These are phyloP conservation scores for Pyrrhoderma lamaoense DNA, from an alignment of 1,284 basidiomycete species.

Conservation along the genomic window DNA sequence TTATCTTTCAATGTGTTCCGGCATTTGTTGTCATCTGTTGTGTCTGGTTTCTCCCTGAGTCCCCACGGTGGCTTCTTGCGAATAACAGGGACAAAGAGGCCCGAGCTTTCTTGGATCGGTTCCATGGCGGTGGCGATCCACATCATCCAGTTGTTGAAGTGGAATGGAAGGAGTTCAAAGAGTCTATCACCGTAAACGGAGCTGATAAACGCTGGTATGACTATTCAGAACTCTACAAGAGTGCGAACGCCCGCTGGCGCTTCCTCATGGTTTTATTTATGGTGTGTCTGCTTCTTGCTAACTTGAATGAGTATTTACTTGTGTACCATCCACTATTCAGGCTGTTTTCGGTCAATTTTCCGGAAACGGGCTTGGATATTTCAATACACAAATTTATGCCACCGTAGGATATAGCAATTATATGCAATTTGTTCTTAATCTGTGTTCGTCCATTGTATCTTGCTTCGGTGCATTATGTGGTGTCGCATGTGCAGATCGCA, in stretches of 20 bases:
- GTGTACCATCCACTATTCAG: constrained; percentile 2
- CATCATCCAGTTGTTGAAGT: constrained; percentile 41
- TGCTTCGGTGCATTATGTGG: constrained; percentile 44
- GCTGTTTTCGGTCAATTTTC: constrained; percentile 51
- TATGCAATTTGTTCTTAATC: constrained; percentile 45
- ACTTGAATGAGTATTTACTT: too few species aligned
- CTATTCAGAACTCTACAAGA: constrained; percentile 41
- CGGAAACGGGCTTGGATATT: constrained; percentile 42
- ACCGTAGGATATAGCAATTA: constrained; percentile 23
- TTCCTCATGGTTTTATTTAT: constrained; percentile 43
- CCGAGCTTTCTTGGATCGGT: constrained; percentile 38
- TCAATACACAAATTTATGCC: constrained; percentile 26
- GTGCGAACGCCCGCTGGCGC: constrained; percentile 39
- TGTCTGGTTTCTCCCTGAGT: constrained; percentile 49
- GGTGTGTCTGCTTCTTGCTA: constrained; percentile 18
- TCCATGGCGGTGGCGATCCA: constrained; percentile 42
- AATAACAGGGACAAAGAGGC: constrained; percentile 45
- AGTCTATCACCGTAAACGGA: constrained; percentile 43
- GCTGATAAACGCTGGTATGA: constrained; percentile 61
- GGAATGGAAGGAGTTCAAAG: constrained; percentile 52
- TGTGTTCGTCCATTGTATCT: constrained; percentile 47
- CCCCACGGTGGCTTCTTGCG: constrained; percentile 55
- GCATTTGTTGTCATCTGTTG: constrained; percentile 40
- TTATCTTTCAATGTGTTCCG: constrained; percentile 47
- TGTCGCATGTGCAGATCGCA: constrained; percentile 39